A percentile compares a stretch with the other conserved stretches of the same genome.
phyloP scores from a whole-genome alignment of 441 rosid genomes.

The Erysimum cheiri region DNA sequence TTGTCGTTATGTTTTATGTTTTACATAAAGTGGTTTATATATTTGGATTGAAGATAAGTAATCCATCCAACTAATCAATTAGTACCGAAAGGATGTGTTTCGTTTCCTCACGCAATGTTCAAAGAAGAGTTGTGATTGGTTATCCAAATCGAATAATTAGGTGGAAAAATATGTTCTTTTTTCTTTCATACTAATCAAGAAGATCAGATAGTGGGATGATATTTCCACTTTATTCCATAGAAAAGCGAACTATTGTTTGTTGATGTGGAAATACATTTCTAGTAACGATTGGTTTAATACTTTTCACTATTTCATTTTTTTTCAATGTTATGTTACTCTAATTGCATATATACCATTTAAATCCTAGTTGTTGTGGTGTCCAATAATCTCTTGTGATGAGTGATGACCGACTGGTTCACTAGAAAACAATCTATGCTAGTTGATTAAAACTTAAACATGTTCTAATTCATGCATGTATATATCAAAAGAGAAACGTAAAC shows the following conservation, averaged over 20 bases:
- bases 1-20: background rate
- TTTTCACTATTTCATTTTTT: too few relatives aligned
- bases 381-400: too few relatives aligned
- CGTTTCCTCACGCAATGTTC: background rate
- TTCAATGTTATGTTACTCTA: too few relatives aligned
- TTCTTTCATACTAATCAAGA: background rate
- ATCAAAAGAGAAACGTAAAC: too few relatives aligned
- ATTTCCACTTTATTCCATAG: background rate
- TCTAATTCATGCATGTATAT: too few relatives aligned
- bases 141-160: background rate
- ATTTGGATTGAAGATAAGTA: background rate
- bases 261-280: too few relatives aligned
- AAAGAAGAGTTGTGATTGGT: background rate
- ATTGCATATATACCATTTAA: too few relatives aligned
- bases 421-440: too few relatives aligned
- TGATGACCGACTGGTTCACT: too few relatives aligned
- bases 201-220: background rate
- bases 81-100: background rate
- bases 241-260: background rate
- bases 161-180: background rate
- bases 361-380: too few relatives aligned
- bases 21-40: constrained; percentile 10
- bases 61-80: background rate
- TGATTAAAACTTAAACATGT: too few relatives aligned
- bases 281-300: too few relatives aligned